Evolutionary conservation across 176 grass and related monocot genomes (phyloP).

Genomic region (Triticum turgidum): DNA sequence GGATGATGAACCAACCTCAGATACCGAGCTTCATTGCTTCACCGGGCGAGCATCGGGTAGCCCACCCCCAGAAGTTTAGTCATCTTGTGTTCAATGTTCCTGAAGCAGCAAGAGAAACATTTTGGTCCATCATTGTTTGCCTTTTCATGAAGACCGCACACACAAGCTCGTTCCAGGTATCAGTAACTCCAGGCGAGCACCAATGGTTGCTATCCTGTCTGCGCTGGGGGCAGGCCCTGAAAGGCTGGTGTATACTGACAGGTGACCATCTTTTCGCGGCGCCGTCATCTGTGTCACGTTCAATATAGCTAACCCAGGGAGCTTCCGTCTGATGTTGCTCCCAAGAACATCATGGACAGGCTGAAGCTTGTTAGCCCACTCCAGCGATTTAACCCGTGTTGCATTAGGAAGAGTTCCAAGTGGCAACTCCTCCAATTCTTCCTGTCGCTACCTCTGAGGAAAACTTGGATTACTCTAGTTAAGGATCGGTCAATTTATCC

Average conservation of each 20-base stretch:
- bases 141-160: constrained; percentile 60
- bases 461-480: constrained; percentile 2
- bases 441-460: constrained; percentile 62
- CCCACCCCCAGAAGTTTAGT: not conserved
- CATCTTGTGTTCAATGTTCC: not conserved
- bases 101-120: not conserved
- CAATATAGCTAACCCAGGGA: constrained; percentile 46
- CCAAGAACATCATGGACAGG: constrained; percentile 50
- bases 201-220: constrained; percentile 93
- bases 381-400: constrained; percentile 25
- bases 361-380: constrained; percentile 58
- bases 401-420: constrained; percentile 63
- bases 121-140: constrained; percentile 18
- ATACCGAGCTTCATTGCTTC: not conserved
- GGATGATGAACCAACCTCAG: not conserved
- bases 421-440: constrained; percentile 66
- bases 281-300: constrained; percentile 84
- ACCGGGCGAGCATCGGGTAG: not conserved
- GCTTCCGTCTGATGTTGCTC: constrained; percentile 31
- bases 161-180: constrained; percentile 91
- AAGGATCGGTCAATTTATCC: not conserved
- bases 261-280: constrained; percentile 72
- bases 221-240: constrained; percentile 45
- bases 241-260: constrained; percentile 60
- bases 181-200: constrained; percentile 90